Evolutionary conservation across 805 yeast species (phyloP), one percentile per base, ranked within the genome.

Genomic region (Barnettozyma populi): DNA sequence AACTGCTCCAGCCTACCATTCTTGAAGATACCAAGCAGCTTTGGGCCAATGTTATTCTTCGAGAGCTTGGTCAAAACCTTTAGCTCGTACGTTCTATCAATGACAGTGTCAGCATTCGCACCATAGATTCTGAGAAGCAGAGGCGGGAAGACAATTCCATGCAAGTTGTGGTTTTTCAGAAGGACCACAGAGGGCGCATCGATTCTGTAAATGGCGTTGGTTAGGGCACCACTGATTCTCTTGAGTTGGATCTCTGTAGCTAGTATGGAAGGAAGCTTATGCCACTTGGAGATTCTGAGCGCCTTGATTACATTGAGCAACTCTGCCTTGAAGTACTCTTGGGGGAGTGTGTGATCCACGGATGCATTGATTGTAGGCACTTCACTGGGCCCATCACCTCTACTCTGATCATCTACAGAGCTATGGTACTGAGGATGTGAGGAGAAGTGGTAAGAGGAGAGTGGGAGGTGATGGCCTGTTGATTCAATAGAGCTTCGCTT

Each of bases 1-100:
- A 84, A 94, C 67, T 94, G 97, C 68, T 94, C 99, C 57, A 94
- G 84, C 52, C 99, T 73, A 43, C 99, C 99, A 63, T 94, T 94
- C 39, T 80, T 70, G 64, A 94, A 94, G 41, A 92, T 88, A 2
- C 99, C 99, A 60, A 87, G 72, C 44, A 94, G 67, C 52, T 81
- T 77, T 1, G 99, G 97, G 0, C 99, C 99, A 52, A 94, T 92
- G 47, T 80, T 80, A 54, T 82, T 81, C 43, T 73, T 71, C 1
- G 95, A 84, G 52, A 94, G 74, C 61, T 94, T 80, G 23, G 80
- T 78, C 48, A 94, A 72, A 2, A 84, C 78, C 45, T 75, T 73
- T 54, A 94, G 74, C 65, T 94, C 99, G 51, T 75, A 73, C 19
- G 86, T 85, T 57, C 99, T 73, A 65, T 94, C 97, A 54, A 94